Evolutionary conservation across 2,329 filamentous ascomycete genomes (phyloP).

Genomic region (Nemania sp.): DNA sequence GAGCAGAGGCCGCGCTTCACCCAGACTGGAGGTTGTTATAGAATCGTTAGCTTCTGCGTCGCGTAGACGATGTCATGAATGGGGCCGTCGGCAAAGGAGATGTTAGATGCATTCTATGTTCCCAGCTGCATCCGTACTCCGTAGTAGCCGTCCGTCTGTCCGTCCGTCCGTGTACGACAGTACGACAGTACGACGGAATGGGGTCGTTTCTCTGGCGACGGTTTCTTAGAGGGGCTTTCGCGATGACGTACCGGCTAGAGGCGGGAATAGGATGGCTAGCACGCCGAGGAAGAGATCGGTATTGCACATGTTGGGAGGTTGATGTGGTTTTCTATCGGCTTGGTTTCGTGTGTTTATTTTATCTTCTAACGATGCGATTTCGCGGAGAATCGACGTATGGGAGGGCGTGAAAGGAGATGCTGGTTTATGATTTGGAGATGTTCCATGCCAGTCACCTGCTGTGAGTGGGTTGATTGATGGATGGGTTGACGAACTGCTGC

Average conservation of each 20-base stretch:
- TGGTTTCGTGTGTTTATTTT: neutral
- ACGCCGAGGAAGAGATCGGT: conserved; percentile 66
- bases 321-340: neutral
- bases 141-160: too few relatives aligned
- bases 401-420: neutral
- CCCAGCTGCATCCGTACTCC: too few relatives aligned
- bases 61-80: neutral
- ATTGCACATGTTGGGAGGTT: conserved; percentile 61
- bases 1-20: conserved; percentile 93
- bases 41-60: conserved; percentile 38
- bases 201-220: neutral
- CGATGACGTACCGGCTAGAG: conserved; percentile 61
- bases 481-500: neutral
- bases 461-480: neutral
- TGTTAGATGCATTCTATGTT: too few relatives aligned
- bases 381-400: neutral
- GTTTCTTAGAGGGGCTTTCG: neutral
- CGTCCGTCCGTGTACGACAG: too few relatives aligned
- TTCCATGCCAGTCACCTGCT: neutral
- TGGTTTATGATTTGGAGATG: neutral
- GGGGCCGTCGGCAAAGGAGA: too few relatives aligned
- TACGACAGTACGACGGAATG: too few relatives aligned
- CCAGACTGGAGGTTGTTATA: conserved; percentile 71
- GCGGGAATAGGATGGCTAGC: conserved; percentile 68
- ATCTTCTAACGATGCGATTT: neutral